A percentile compares a stretch with the other conserved stretches of the same genome.
phyloP scores from a whole-genome alignment of 108 stramenopile species.

The Epithemia pelagica region DNA sequence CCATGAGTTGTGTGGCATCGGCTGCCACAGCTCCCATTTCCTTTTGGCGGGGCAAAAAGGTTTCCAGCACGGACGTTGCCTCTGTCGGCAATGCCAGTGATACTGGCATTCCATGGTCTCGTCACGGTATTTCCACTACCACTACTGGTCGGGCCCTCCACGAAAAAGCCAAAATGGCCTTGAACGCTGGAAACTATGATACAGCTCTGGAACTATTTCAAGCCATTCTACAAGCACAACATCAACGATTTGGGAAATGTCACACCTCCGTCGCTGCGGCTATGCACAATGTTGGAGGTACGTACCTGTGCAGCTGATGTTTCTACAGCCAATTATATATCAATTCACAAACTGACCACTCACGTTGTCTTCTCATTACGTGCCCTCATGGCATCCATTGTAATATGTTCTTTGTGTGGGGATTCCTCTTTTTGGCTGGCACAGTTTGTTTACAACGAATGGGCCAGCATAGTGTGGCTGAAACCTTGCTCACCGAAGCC shows the following conservation, averaged over 20 bases:
- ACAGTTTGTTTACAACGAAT: slow-evolving; percentile 19
- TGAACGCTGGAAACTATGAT: slow-evolving; percentile 32
- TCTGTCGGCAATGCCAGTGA: slow-evolving; percentile 30
- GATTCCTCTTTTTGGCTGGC: no score
- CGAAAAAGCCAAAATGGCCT: slow-evolving; percentile 29
- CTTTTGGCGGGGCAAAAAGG: slow-evolving; percentile 7
- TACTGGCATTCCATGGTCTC: slow-evolving; percentile 7
- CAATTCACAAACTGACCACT: not conserved
- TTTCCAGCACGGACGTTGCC: slow-evolving; percentile 23
- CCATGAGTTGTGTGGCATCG: no score
- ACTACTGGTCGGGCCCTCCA: slow-evolving; percentile 26
- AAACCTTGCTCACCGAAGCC: slow-evolving; percentile 22
- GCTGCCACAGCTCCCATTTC: not conserved
- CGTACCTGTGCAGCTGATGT: slow-evolving; percentile 9
- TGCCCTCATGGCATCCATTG: no score
- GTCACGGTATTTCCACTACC: not conserved
- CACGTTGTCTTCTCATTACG: not conserved
- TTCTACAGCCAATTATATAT: not conserved
- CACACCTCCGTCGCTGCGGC: slow-evolving; percentile 38
- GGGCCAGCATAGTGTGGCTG: slow-evolving; percentile 24
- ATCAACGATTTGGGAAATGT: slow-evolving; percentile 24
- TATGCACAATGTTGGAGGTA: slow-evolving; percentile 34
- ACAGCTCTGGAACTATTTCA: slow-evolving; percentile 23
- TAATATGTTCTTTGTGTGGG: no score
- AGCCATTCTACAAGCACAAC: slow-evolving; percentile 27